Base-by-base conservation (phyloP, 148 eudicot genomes). In the Arbutus unedo region DNA sequence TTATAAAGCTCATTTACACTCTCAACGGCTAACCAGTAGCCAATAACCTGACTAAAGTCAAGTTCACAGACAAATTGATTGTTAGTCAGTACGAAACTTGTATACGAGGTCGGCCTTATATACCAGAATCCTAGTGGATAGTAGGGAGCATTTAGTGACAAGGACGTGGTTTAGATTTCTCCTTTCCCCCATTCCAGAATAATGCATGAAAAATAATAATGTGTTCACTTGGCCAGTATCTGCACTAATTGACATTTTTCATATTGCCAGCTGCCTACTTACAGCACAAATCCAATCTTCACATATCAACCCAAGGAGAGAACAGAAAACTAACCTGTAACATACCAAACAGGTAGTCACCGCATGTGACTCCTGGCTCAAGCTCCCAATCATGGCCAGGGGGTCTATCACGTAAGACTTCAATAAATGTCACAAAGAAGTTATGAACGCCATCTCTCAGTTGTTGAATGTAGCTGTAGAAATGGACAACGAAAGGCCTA, bases 301-400 rank as follows among this genome's bases (percentile, higher is more conserved):
- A 5, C 11, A 53, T 38, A 31, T 64, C 62, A 81, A 21, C 2
- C 71, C 23, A 8, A 64, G 13, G 7, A 43, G 15, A 60, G 49
- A 53, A 44, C 11, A 3, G 59, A 82, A 83, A 80, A 77, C 85
- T 82, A 77, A 94, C 99, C 91, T 97, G 99, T 81, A 97, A 85
- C 97, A 97, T 94, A 83, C 99, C 99, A 86, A 97, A 97, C 79
- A 97, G 93, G 88, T 97, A 97, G 88, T 97, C 99, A 77, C 99
- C 99, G 75, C 97, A 97, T 21, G 99, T 97, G 82, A 97, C 99
- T 74, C 99, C 99, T 41, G 99, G 98, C 87, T 97, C 99, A 83
- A 97, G 99, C 89, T 97, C 99, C 98, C 99, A 97, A 86, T 97
- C 99, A 88, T 93, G 98, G 90, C 99, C 99, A 84, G 97, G 98